phyloP scores from a whole-genome alignment of 1,139 yeast species.

The Hemisphaericaspora subhashii region DNA sequence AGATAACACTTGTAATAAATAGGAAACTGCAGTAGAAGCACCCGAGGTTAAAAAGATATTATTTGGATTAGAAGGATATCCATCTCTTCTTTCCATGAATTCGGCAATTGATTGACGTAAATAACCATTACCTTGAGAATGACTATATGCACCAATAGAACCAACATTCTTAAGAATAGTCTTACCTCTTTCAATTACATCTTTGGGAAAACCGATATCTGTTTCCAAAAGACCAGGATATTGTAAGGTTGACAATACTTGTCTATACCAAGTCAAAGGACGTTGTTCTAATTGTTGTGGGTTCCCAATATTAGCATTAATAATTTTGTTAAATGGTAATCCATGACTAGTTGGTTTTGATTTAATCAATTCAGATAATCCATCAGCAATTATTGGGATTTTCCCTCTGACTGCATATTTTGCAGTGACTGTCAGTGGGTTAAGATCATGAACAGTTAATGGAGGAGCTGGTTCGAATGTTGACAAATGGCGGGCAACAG shows the following conservation, averaged over 20 bases:
- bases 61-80: conserved; percentile 56
- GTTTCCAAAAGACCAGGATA: conserved; percentile 65
- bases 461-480: conserved; percentile 25
- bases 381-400: conserved; percentile 92
- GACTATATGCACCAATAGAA: conserved; percentile 92
- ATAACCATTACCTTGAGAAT: conserved; percentile 79
- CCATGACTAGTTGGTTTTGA: conserved; percentile 52
- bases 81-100: conserved; percentile 66
- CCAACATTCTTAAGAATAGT: conserved; percentile 61
- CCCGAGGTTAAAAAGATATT: conserved; percentile 86
- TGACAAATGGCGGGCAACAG: conserved; percentile 5
- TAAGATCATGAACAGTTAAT: conserved; percentile 48
- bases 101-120: conserved; percentile 78
- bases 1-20: conserved; percentile 69
- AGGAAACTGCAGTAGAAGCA: conserved; percentile 87
- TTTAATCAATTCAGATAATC: conserved; percentile 57
- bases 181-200: conserved; percentile 72
- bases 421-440: conserved; percentile 75
- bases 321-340: conserved; percentile 73
- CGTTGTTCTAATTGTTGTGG: conserved; percentile 95
- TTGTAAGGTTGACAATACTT: conserved; percentile 81
- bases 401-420: conserved; percentile 95
- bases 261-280: conserved; percentile 94
- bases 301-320: conserved; percentile 92
- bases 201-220: conserved; percentile 55